Conservation (phyloP, 306 rosid species). For the Malus sieversii region DNA sequence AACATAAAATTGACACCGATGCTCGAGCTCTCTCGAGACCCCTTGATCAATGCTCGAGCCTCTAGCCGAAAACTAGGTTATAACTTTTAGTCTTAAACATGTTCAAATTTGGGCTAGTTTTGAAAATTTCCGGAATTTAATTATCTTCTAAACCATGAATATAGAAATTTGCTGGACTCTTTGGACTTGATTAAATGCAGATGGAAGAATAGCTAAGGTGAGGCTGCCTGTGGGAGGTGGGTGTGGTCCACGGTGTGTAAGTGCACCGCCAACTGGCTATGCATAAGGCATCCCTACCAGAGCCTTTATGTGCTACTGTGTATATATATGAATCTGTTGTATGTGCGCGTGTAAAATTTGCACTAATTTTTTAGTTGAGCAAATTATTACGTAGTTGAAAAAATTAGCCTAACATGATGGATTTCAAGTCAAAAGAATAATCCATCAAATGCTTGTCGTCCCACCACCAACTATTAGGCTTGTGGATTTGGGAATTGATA, state of each 20-base stretch:
- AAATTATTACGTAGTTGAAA: conserved; percentile 19
- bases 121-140: too few species aligned
- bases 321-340: neutral
- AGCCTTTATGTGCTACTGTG: neutral
- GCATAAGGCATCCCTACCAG: conserved; percentile 7
- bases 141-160: neutral
- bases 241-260: conserved; percentile 9
- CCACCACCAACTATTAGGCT: neutral
- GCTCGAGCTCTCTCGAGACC: too few species aligned
- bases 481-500: neutral
- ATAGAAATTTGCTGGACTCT: neutral
- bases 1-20: neutral
- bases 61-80: neutral
- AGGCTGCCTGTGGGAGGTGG: neutral
- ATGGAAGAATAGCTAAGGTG: neutral
- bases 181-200: neutral
- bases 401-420: neutral
- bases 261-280: conserved; percentile 7
- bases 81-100: neutral
- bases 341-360: conserved; percentile 13
- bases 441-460: neutral
- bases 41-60: neutral
- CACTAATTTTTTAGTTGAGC: conserved; percentile 11
- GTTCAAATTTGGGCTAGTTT: neutral
- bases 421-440: neutral